These are phyloP conservation scores for Agaricales sp. DNA, from an alignment of 1,284 basidiomycete species.

Conservation along the genomic window DNA sequence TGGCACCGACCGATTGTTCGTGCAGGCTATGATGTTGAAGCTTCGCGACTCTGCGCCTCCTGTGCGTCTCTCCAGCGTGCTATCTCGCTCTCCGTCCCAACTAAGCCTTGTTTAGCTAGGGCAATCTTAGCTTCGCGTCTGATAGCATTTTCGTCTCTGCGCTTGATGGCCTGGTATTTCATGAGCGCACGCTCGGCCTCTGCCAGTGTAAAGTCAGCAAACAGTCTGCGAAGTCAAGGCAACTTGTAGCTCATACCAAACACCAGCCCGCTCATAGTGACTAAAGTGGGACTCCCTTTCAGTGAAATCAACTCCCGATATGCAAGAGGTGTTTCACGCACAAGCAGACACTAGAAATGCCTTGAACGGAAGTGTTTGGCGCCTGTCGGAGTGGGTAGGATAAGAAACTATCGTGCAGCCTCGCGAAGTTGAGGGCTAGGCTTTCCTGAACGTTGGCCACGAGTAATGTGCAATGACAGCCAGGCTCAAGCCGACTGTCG, in stretches of 20 bases:
- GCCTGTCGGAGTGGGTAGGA: constrained; percentile 26
- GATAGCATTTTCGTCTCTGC: constrained; percentile 57
- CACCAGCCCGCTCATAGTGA: constrained; percentile 58
- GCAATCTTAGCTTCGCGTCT: constrained; percentile 68
- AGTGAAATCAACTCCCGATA: too few relatives aligned
- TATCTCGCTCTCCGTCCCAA: constrained; percentile 79
- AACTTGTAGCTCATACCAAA: constrained; percentile 26
- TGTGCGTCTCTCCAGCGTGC: constrained; percentile 58
- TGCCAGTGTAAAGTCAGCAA: neutral
- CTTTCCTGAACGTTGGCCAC: constrained; percentile 72
- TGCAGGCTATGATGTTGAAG: too few relatives aligned
- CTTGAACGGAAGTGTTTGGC: constrained; percentile 76
- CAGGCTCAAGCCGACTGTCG: constrained; percentile 45
- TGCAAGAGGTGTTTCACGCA: constrained; percentile 21
- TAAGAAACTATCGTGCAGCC: constrained; percentile 1
- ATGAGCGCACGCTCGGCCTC: constrained; percentile 65
- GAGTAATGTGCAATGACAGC: constrained; percentile 60
- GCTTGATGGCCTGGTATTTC: constrained; percentile 54
- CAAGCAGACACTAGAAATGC: constrained; percentile 57
- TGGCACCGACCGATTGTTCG: too few relatives aligned
- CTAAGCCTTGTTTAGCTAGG: constrained; percentile 60
- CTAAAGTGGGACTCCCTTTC: constrained; percentile 24
- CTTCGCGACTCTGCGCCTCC: neutral
- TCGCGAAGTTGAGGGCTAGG: constrained; percentile 1
- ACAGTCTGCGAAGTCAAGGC: neutral